A percentile compares a stretch with the other conserved stretches of the same genome.
Conservation (phyloP, 164 flowering plant species). For the Nelumbo lutea region DNA sequence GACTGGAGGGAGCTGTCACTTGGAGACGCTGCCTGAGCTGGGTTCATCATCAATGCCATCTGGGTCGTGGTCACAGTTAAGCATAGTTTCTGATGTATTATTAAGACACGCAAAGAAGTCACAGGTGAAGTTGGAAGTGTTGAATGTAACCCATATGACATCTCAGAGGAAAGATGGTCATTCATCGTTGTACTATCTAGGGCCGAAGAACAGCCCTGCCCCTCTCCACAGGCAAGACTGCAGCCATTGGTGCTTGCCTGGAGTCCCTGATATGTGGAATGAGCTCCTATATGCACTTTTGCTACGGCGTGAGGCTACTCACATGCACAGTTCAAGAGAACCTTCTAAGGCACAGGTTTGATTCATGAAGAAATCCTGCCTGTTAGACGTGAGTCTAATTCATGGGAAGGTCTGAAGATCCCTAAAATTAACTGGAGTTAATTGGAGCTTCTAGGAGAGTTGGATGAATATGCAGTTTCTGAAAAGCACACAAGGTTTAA, state of each 20-base stretch:
- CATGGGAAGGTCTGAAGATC: neutral
- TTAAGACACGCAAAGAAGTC: slow-evolving; percentile 28
- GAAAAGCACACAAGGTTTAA: too few relatives aligned
- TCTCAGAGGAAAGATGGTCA: slow-evolving; percentile 85
- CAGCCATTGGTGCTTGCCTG: slow-evolving; percentile 99
- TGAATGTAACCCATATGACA: slow-evolving; percentile 68
- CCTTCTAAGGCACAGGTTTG: slow-evolving; percentile 18
- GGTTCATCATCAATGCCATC: slow-evolving; percentile 45
- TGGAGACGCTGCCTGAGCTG: slow-evolving; percentile 71
- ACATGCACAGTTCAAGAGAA: slow-evolving; percentile 17
- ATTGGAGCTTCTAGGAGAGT: too few relatives aligned
- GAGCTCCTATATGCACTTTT: slow-evolving; percentile 73
- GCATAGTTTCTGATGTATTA: slow-evolving; percentile 33
- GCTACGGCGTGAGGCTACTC: slow-evolving; percentile 30
- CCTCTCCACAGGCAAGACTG: slow-evolving; percentile 83
- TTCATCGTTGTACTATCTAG: slow-evolving; percentile 65
- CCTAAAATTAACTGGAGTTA: neutral
- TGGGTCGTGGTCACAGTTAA: slow-evolving; percentile 36
- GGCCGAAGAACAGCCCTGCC: slow-evolving; percentile 39
- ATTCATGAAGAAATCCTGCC: neutral
- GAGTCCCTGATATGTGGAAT: slow-evolving; percentile 91
- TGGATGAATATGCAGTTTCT: too few relatives aligned
- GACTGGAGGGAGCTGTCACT: slow-evolving; percentile 77
- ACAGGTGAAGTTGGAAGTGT: slow-evolving; percentile 21
- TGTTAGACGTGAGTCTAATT: neutral